Base-by-base conservation (phyloP, 2,329 filamentous ascomycete genomes). In the Botrytis medusae region DNA sequence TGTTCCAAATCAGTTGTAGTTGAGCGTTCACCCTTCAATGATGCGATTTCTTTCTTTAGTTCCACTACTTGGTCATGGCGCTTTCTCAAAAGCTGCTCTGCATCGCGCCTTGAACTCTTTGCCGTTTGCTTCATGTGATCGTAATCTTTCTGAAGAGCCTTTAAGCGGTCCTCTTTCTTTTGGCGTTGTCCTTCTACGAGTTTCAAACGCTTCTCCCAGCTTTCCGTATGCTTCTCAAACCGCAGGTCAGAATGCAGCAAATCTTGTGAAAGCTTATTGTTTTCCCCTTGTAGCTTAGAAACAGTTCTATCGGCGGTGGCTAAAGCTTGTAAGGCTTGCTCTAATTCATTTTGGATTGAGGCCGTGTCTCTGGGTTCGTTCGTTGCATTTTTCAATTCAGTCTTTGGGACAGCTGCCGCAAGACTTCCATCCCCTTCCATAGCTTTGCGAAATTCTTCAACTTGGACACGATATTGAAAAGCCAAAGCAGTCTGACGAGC, bases 391-490 rank as follows among this genome's bases (percentile, higher is more conserved):
- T 86, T 84, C 73, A 84, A 84, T 65, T 88, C 86, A 2, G 85
- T 86, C 32, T 84, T 82, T 9, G 87, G 86, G 4, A 87, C 87
- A 0, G 85, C 81, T 29, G 82, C 80, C 54, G 80, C 72, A 46
- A 74, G 80, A 20, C 76, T 76, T 29, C 74, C 70, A 82, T 83
- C 54, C 76, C 80, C 73, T 84, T 84, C 73, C 84, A 86, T 25
- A 87, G 82, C 76, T 86, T 81, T 81, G 73, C 90, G 87, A 71
- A 91, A 83, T 75, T 90, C 87, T 74, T 88, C 86, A 14, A 91
- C 87, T 71, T 88, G 87, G 42, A 84, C 84, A 75, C 86, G 86
- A 80, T 91, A 91, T 75, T 90, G 86, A 0, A 85, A 81, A 22
- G 87, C 87, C 20, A 90, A 82, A 2, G 86, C 84, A 2, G 88